Conservation (phyloP, 257 asterid species). For the Phtheirospermum japonicum region DNA sequence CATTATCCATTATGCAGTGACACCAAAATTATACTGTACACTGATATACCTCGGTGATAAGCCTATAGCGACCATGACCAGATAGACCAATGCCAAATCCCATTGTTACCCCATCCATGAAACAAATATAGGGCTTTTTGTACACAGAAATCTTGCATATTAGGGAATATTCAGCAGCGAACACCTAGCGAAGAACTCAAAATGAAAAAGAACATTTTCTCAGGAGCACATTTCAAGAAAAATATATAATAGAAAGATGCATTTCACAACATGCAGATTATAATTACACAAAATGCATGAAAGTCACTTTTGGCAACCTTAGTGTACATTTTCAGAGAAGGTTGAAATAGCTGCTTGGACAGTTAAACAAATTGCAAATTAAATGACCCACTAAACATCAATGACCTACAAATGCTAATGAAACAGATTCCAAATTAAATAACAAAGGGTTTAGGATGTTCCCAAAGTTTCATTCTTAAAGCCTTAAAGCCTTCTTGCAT, state of each 20-base stretch:
- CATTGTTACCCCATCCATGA: conserved; percentile 99
- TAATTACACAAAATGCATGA: not conserved
- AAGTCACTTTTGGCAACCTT: conserved; percentile 3
- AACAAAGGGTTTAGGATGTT: not conserved
- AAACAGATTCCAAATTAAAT: too few relatives aligned
- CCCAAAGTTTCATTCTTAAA: not conserved
- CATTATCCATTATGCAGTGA: conserved; percentile 1
- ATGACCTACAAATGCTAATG: too few relatives aligned
- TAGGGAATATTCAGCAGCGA: conserved; percentile 85
- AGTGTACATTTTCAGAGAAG: too few relatives aligned
- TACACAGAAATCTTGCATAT: conserved; percentile 86
- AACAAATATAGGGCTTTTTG: conserved; percentile 88
- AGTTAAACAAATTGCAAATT: too few relatives aligned
- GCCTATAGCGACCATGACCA: conserved; percentile 90
- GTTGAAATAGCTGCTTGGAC: too few relatives aligned
- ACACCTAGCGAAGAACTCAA: conserved; percentile 51
- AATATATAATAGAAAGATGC: conserved; percentile 7
- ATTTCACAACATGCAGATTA: conserved; percentile 7
- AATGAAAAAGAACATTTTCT: conserved; percentile 17
- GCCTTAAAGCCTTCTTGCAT: too few relatives aligned
- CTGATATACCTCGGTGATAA: conserved; percentile 74
- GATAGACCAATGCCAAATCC: conserved; percentile 96
- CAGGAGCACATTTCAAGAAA: conserved; percentile 18
- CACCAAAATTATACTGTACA: conserved; percentile 23
- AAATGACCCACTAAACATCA: not conserved